Percentiles rank a stretch among this genome's conserved stretches.
Conservation (phyloP, 2,329 filamentous ascomycete species). For the Curvularia sp. region DNA sequence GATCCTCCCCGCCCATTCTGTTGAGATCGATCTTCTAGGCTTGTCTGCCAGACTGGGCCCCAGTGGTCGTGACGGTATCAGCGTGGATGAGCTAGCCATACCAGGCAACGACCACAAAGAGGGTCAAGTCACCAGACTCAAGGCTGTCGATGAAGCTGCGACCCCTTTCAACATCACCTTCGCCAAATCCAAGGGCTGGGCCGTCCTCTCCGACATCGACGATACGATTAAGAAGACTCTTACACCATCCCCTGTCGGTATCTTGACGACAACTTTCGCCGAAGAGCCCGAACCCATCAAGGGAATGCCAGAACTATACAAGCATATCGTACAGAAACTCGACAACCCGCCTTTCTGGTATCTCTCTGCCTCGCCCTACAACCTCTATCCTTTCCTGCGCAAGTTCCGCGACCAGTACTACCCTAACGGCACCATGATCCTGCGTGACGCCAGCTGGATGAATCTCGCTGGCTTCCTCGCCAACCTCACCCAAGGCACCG, state of each 20-base stretch:
- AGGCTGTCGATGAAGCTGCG: slow-evolving; percentile 45
- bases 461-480: slow-evolving; percentile 80
- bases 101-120: slow-evolving; percentile 53
- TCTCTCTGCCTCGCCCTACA: slow-evolving; percentile 91
- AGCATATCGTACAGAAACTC: slow-evolving; percentile 64
- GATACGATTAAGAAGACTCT: slow-evolving; percentile 94
- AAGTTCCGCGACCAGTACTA: slow-evolving; percentile 75
- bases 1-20: slow-evolving; percentile 72
- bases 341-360: slow-evolving; percentile 83
- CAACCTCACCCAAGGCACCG: slow-evolving; percentile 78
- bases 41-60: slow-evolving; percentile 64
- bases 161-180: slow-evolving; percentile 74
- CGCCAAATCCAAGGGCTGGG: slow-evolving; percentile 80
- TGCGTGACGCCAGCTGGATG: slow-evolving; percentile 87
- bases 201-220: slow-evolving; percentile 86
- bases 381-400: slow-evolving; percentile 86
- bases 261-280: slow-evolving; percentile 83
- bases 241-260: slow-evolving; percentile 79
- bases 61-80: slow-evolving; percentile 74
- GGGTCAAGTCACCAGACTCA: slow-evolving; percentile 39
- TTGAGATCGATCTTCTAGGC: slow-evolving; percentile 67
- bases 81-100: slow-evolving; percentile 63
- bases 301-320: slow-evolving; percentile 87
- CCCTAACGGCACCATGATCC: slow-evolving; percentile 78
- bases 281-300: slow-evolving; percentile 72